Evolutionary conservation across 2,329 filamentous ascomycete species (phyloP), one percentile per base, ranked within the genome.

Genomic region (Calonectria hawksworthii): DNA sequence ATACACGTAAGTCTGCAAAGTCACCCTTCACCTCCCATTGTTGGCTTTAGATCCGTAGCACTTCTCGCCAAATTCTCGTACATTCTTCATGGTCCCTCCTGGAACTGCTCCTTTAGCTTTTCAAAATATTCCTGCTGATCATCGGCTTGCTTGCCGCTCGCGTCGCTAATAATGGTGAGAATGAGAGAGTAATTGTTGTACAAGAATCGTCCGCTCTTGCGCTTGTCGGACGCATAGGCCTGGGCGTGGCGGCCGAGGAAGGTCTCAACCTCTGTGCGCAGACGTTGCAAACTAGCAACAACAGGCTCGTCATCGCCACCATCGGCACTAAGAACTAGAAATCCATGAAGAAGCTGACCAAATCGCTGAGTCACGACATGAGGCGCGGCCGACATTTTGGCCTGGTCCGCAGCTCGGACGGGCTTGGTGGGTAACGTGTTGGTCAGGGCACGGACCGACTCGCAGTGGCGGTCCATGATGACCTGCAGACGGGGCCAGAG

Each of bases 161-260:
- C 90, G 80, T 96, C 94, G 81, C 94, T 92, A 77, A 99, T 94
- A 76, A 99, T 98, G 14, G 97, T 98, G 80, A 95, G 89, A n/a
- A 99, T 91, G 77, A 99, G 88, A 69, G 95, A 98, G 85, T 98
- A 99, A 84, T 99, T 99, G 83, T 99, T 99, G 83, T 94, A 97
- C 81, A 99, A 85, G 83, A 99, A 99, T 56, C 97, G 89, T 79
- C 96, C 94, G 78, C 94, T 90, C 86, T 98, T 98, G 82, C 95
- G 92, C 76, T 91, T 90, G 81, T 98, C 96, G 1, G 89, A 86
- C 26, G 91, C 92, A 76, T 96, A 95, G 0, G 89, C 88, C 79
- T 95, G 94, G 82, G 94, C 94, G 74, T 96, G 88, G 82, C 94
- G 95, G 8, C 91, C 91, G 75, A 99, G 85, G 78, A 98, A 97